phyloP scores from a whole-genome alignment of 2,329 filamentous ascomycete genomes.

The Hawksworthiomyces lignivorus region DNA sequence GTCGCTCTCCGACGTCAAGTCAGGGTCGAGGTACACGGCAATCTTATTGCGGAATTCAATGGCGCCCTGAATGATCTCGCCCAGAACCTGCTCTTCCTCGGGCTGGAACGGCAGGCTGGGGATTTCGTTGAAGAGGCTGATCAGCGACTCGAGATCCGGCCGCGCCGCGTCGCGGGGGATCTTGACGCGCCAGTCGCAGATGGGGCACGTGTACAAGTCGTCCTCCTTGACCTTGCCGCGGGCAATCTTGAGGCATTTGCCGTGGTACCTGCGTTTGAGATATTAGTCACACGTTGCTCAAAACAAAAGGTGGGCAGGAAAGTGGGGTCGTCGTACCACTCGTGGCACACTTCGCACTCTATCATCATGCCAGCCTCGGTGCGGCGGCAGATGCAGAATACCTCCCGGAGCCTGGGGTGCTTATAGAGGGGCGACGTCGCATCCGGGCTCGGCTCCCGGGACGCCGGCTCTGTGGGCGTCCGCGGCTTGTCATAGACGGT shows the following conservation, averaged over 20 bases:
- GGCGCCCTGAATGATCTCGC: constrained; percentile 80
- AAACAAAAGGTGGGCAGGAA: constrained; percentile 1
- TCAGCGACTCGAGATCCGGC: constrained; percentile 86
- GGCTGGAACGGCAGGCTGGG: constrained; percentile 80
- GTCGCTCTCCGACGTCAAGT: constrained; percentile 66
- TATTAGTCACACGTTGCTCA: constrained; percentile 9
- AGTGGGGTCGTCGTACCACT: constrained; percentile 60
- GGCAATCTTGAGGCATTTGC: constrained; percentile 96
- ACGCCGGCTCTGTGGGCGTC: constrained; percentile 84
- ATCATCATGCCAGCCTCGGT: constrained; percentile 99
- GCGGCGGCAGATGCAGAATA: constrained; percentile 93
- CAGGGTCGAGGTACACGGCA: constrained; percentile 68
- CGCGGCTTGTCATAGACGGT: constrained; percentile 75
- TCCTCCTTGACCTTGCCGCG: constrained; percentile 97
- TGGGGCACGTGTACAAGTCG: constrained; percentile 95
- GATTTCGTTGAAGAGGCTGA: constrained; percentile 79
- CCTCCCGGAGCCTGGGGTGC: constrained; percentile 61
- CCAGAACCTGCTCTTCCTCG: constrained; percentile 81
- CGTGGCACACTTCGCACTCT: constrained; percentile 94
- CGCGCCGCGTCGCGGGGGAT: constrained; percentile 94
- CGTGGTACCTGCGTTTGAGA: constrained; percentile 66
- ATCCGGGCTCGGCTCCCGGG: constrained; percentile 63
- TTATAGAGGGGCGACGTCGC: constrained; percentile 47
- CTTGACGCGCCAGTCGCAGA: constrained; percentile 95
- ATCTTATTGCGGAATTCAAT: constrained; percentile 79